These are phyloP conservation scores for Closterium sp. DNA, from an alignment of 139 green algal genomes.

Conservation along the genomic window DNA sequence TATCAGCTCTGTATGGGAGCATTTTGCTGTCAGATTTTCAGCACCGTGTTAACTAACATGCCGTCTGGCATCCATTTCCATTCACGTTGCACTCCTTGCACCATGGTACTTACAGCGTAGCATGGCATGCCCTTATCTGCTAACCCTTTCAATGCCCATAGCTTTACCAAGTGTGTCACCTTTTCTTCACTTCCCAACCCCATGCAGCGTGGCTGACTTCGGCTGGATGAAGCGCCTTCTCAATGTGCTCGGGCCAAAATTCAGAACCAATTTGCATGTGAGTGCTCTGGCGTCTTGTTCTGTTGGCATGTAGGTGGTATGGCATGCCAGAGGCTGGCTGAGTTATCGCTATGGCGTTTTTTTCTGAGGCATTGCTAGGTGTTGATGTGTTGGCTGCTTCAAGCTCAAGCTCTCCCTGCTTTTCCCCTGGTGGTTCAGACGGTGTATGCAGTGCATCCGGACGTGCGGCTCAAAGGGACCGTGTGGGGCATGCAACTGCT, in stretches of 20 bases:
- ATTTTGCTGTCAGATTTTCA: too few relatives aligned
- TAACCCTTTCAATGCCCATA: too few relatives aligned
- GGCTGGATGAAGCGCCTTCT: slow-evolving; percentile 44
- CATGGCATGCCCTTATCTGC: background rate
- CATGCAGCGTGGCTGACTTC: slow-evolving; percentile 23
- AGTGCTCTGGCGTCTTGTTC: background rate
- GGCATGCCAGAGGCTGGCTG: background rate
- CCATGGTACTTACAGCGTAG: too few relatives aligned
- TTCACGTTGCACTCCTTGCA: too few relatives aligned
- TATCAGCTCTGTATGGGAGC: background rate
- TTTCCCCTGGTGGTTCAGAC: background rate
- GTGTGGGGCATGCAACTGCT: slow-evolving; percentile 13
- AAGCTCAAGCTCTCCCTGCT: background rate
- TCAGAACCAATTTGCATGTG: slow-evolving; percentile 39
- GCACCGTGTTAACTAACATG: too few relatives aligned
- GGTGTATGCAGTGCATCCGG: background rate
- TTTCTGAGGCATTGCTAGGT: background rate
- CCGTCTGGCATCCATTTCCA: too few relatives aligned
- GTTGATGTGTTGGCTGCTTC: background rate
- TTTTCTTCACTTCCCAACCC: background rate
- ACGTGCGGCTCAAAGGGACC: background rate
- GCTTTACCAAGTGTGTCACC: too few relatives aligned
- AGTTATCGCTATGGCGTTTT: background rate
- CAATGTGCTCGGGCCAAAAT: slow-evolving; percentile 39
- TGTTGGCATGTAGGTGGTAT: background rate